Percentiles rank a stretch among this genome's conserved stretches.
Conservation (phyloP, 257 asterid genomes). For the Plectranthus barbatus region DNA sequence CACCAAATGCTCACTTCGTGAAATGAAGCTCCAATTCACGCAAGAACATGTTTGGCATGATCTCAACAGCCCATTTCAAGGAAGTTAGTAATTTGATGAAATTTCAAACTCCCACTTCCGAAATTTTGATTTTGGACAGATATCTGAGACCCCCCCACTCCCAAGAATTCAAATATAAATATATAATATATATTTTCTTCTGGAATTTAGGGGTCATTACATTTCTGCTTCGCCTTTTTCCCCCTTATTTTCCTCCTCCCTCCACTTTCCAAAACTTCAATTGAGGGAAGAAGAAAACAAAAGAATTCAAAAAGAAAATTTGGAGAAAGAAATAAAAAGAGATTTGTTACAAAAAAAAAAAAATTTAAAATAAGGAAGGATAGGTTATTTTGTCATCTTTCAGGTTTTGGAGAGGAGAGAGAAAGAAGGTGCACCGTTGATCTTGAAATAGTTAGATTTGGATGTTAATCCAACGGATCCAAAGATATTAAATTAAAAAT, state of each 20-base stretch:
- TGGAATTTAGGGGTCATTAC: neutral
- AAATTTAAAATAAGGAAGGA: constrained; percentile 9
- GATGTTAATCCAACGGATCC: constrained; percentile 37
- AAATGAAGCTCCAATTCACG: neutral
- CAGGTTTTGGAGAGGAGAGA: constrained; percentile 27
- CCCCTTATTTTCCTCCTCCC: constrained; percentile 17
- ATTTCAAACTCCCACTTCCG: constrained; percentile 14
- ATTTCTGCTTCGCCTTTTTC: neutral
- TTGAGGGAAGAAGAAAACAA: constrained; percentile 19
- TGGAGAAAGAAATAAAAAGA: neutral
- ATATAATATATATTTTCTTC: neutral
- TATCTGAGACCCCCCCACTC: constrained; percentile 24
- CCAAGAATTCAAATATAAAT: neutral
- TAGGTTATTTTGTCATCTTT: constrained; percentile 12
- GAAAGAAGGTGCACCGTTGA: constrained; percentile 37
- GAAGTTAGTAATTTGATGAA: constrained; percentile 7
- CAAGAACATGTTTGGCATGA: constrained; percentile 3
- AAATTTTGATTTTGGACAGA: constrained; percentile 10
- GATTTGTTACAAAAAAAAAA: constrained; percentile 22
- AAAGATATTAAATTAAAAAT: neutral
- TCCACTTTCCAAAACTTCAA: constrained; percentile 19
- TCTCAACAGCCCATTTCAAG: constrained; percentile 17
- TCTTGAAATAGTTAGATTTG: constrained; percentile 11
- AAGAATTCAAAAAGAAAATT: constrained; percentile 14
- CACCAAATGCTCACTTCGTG: neutral